Conservation (phyloP, 371 early-diverging fungal genomes). For the Syncephalastrum sp. region DNA sequence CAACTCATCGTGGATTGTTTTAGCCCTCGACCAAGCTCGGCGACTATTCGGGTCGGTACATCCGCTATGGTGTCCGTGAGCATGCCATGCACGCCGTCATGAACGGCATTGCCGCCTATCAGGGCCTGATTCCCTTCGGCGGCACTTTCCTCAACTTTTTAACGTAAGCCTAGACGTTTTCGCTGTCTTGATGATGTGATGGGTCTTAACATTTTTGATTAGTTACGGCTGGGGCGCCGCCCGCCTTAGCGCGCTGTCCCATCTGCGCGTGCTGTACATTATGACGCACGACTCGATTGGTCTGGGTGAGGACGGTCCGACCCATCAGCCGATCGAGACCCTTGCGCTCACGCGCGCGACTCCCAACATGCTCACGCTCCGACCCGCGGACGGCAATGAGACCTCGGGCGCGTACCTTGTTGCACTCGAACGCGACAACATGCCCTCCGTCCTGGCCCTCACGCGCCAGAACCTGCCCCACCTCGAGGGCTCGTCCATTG, state of each 20-base stretch:
- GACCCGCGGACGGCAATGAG: constrained; percentile 98
- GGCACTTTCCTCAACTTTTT: constrained; percentile 98
- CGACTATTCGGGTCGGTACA: constrained; percentile 84
- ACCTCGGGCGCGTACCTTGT: constrained; percentile 85
- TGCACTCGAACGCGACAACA: constrained; percentile 65
- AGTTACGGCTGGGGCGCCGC: constrained; percentile 81
- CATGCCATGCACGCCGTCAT: constrained; percentile 98
- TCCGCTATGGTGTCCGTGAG: constrained; percentile 99
- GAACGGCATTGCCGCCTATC: constrained; percentile 95
- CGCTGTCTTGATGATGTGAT: neutral
- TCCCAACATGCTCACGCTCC: constrained; percentile 85
- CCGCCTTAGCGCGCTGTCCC: constrained; percentile 89
- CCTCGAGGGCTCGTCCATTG: constrained; percentile 81
- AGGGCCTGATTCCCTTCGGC: constrained; percentile 88
- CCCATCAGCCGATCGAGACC: constrained; percentile 99
- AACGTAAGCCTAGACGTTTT: constrained; percentile 20
- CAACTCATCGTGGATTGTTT: too few relatives aligned
- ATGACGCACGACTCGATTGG: constrained; percentile 99
- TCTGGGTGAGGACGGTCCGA: constrained; percentile 98
- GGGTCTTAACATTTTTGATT: neutral
- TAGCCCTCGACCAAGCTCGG: constrained; percentile 69
- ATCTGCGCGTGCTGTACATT: constrained; percentile 88
- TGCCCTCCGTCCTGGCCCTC: constrained; percentile 89
- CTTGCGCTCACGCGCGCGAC: constrained; percentile 90
- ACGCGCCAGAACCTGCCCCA: constrained; percentile 95